Evolutionary conservation across 148 eudicot species (phyloP), one percentile per base, ranked within the genome.

Genomic region (Rhododendron henanense): DNA sequence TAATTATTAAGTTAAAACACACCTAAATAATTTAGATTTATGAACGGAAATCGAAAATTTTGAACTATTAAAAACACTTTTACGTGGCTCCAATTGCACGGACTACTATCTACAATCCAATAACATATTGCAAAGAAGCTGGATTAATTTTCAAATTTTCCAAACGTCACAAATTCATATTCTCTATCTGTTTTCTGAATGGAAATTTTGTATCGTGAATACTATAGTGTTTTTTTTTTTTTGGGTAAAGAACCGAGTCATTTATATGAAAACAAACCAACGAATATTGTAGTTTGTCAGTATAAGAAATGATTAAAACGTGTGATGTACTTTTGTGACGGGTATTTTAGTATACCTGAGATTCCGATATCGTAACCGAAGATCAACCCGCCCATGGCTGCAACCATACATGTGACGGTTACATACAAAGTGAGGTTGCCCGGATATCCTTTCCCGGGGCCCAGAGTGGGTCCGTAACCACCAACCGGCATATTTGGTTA

Each of bases 301-400:
- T 50, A 50, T 6, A 10, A 71, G 4, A 37, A 76, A 41, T 2
- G 3, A 19, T 23, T 7, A 35, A 47, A 47, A 25, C 1, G 1
- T n/a, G 25, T 2, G 15, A 78, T 11, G 18, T 31, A 31, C 31
- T 31, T 71, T 23, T 2, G 2, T 44, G 35, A 86, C 0, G 71
- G 37, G 35, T n/a, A 69, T 3, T 25, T n/a, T 25, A 13, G 2
- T 5, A 3, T 71, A 71, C 90, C 89, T 76, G 90, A 84, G 15
- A 91, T 91, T 28, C 92, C 92, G 31, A 91, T 89, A 76, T 89
- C 92, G 47, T 91, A 91, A 16, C 92, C 92, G 14, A 89, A 91
- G 33, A 91, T 91, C 25, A 91, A 67, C 2, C 92, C 92, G 0
- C 92, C 90, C 74, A 45, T 79, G 41, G 88, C 86, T 10, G 91